Conservation (phyloP, 2,329 filamentous ascomycete species). For the Aspergillus sp. region DNA sequence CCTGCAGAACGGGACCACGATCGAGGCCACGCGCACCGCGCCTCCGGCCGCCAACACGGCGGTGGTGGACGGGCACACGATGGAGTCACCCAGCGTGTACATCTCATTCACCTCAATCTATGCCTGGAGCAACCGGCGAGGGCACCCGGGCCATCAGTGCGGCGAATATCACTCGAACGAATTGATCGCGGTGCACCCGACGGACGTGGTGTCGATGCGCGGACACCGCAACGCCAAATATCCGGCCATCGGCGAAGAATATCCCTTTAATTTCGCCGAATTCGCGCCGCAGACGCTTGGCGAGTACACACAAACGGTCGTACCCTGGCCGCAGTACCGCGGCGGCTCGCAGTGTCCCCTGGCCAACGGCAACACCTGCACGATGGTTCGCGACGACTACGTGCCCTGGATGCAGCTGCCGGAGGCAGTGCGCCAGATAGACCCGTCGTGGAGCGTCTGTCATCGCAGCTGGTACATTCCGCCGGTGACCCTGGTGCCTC, state of each 20-base stretch:
- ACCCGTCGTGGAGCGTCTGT: constrained; percentile 19
- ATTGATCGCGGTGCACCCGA: constrained; percentile 19
- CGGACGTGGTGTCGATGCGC: constrained; percentile 17
- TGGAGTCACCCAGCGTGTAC: constrained; percentile 22
- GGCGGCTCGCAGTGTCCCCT: constrained; percentile 21
- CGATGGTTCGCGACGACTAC: constrained; percentile 24
- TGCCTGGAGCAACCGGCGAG: constrained; percentile 21
- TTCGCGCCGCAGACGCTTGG: constrained; percentile 19
- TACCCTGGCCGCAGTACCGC: constrained; percentile 23
- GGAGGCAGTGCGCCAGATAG: constrained; percentile 17
- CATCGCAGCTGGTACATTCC: constrained; percentile 23
- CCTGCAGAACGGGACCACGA: constrained; percentile 19
- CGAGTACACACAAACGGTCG: constrained; percentile 17
- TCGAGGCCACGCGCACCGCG: constrained; percentile 14
- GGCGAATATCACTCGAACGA: constrained; percentile 18
- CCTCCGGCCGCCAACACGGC: constrained; percentile 18
- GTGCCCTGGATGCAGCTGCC: constrained; percentile 20
- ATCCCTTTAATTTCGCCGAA: constrained; percentile 24
- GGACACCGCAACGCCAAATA: constrained; percentile 23
- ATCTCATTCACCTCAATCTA: constrained; percentile 24
- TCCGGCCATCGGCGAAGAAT: constrained; percentile 18
- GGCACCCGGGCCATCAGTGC: constrained; percentile 14
- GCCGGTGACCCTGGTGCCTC: constrained; percentile 19
- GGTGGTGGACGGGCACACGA: constrained; percentile 18
- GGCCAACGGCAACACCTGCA: constrained; percentile 10